Evolutionary conservation across 139 green algal species (phyloP).

Genomic region (Dunaliella sp.): DNA sequence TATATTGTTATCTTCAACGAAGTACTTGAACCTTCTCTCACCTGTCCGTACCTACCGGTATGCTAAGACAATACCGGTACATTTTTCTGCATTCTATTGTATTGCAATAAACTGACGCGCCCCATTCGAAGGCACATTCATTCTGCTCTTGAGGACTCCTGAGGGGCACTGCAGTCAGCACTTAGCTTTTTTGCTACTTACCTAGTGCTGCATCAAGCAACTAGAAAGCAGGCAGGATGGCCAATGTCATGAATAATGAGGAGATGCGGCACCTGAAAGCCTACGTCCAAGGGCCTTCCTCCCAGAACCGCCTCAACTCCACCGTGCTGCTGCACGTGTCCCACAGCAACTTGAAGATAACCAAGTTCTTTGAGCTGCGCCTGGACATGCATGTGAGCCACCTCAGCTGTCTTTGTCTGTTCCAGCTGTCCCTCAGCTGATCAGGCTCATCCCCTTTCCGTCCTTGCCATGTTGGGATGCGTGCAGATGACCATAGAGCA

Average conservation of each 20-base stretch:
- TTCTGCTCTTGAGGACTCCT: no score
- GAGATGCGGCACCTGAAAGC: neutral
- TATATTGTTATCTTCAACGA: no score
- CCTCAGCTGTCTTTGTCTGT: neutral
- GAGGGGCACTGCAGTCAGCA: no score
- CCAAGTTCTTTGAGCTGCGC: slow-evolving; percentile 89
- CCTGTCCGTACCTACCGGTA: no score
- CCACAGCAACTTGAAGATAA: slow-evolving; percentile 87
- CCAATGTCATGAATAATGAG: neutral
- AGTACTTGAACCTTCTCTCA: no score
- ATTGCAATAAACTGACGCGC: no score
- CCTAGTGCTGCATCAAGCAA: no score
- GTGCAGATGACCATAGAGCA: slow-evolving; percentile 74
- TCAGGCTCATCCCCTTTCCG: neutral
- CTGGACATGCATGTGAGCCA: slow-evolving; percentile 83
- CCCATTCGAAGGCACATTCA: no score
- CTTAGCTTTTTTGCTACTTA: no score
- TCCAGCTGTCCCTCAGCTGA: neutral
- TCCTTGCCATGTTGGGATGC: neutral
- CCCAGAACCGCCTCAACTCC: slow-evolving; percentile 63
- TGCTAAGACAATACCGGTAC: no score
- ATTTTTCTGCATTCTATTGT: no score
- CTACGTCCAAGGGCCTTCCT: neutral
- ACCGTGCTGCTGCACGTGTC: slow-evolving; percentile 88
- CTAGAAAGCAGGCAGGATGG: no score